These are phyloP conservation scores for Hymenoscyphus linearis DNA, from an alignment of 2,329 filamentous ascomycete species.

Conservation along the genomic window DNA sequence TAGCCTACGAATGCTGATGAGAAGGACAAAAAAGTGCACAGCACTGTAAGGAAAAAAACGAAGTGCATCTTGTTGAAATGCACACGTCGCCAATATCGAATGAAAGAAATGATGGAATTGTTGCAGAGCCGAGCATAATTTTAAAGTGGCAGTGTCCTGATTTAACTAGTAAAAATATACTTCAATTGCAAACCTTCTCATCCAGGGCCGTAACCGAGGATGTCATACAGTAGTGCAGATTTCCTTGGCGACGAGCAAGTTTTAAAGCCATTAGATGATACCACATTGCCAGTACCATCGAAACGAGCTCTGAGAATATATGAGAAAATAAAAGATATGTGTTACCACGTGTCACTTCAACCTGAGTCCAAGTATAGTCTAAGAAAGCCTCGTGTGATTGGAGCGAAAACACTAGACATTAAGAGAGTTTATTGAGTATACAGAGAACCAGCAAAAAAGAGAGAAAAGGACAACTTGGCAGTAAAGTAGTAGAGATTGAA, in stretches of 20 bases:
- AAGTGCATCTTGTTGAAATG: neutral
- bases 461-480: too few relatives aligned
- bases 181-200: neutral
- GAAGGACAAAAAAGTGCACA: neutral
- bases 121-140: neutral
- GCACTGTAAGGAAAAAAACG: neutral
- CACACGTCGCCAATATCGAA: neutral
- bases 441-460: too few relatives aligned
- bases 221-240: neutral
- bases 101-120: neutral
- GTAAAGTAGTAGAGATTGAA: too few relatives aligned
- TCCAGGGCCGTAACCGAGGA: neutral
- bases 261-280: neutral
- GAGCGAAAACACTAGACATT: too few relatives aligned
- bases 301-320: neutral
- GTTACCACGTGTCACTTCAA: too few relatives aligned
- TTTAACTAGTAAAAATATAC: neutral
- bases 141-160: neutral
- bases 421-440: too few relatives aligned
- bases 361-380: too few relatives aligned
- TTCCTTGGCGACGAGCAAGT: neutral
- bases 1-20: slow-evolving; percentile 1
- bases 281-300: neutral
- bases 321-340: neutral
- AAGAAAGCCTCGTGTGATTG: too few relatives aligned